Evolutionary conservation across 2,329 filamentous ascomycete genomes (phyloP).

Genomic region (Colletotrichum higginsianum): DNA sequence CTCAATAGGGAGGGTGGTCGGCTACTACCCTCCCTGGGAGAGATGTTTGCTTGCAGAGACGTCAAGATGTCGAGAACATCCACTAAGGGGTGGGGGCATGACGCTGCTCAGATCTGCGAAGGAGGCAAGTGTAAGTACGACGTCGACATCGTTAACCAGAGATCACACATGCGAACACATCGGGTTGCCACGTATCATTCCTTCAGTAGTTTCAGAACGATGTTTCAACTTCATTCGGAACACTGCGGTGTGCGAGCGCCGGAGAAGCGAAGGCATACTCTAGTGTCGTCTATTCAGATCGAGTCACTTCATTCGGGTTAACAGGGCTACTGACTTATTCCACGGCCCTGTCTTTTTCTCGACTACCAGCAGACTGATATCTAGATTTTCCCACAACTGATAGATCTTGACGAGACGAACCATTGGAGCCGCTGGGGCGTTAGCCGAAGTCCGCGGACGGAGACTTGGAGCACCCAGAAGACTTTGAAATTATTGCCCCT

Average conservation of each 20-base stretch:
- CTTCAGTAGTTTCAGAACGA: neutral
- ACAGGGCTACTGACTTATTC: too few relatives aligned
- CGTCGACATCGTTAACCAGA: too few relatives aligned
- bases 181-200: too few relatives aligned
- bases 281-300: neutral
- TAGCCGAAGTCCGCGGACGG: neutral
- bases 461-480: neutral
- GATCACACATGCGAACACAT: neutral
- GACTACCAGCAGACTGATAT: neutral
- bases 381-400: neutral
- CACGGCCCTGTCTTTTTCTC: neutral
- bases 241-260: neutral
- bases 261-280: neutral
- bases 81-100: neutral
- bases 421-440: neutral
- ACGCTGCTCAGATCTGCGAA: neutral
- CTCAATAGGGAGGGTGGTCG: neutral
- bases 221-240: neutral
- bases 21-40: too few relatives aligned
- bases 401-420: neutral
- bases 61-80: conserved; percentile 2
- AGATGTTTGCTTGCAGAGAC: neutral
- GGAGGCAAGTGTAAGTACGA: neutral
- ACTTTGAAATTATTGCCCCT: neutral
- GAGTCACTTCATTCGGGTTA: neutral